Conservation (phyloP, 306 rosid genomes). For the Boehmeria nivea region DNA sequence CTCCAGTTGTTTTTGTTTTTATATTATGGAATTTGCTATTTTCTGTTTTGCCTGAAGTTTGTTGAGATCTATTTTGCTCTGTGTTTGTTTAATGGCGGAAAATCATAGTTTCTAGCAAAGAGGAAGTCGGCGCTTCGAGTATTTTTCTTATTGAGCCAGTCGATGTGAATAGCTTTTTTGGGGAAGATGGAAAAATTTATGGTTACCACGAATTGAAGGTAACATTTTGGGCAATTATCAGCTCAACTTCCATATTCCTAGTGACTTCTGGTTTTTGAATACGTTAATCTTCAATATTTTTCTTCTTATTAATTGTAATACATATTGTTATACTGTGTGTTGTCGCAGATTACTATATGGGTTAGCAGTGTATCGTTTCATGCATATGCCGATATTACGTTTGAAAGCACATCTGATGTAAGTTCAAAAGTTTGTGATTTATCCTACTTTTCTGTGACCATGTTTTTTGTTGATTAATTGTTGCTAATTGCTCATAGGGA, state of each 20-base stretch:
- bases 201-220: constrained; percentile 93
- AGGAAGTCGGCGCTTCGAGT: constrained; percentile 51
- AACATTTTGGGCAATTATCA: background rate
- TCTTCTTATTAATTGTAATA: background rate
- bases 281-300: background rate
- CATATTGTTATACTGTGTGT: constrained; percentile 12
- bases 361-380: constrained; percentile 72
- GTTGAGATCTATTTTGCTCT: background rate
- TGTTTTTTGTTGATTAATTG: constrained; percentile 7
- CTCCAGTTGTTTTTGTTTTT: too few species aligned
- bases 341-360: constrained; percentile 74
- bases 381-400: constrained; percentile 64
- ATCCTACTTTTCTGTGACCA: constrained; percentile 6
- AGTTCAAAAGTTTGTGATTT: constrained; percentile 19
- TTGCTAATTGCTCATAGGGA: constrained; percentile 41
- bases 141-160: constrained; percentile 46
- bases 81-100: constrained; percentile 4
- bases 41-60: background rate
- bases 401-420: constrained; percentile 68
- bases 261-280: background rate
- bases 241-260: background rate
- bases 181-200: constrained; percentile 73
- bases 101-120: constrained; percentile 59
- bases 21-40: background rate
- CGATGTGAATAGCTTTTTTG: constrained; percentile 65